Evolutionary conservation across 495 filamentous ascomycete genomes (phyloP).

Genomic region (Cladorrhinum samala): DNA sequence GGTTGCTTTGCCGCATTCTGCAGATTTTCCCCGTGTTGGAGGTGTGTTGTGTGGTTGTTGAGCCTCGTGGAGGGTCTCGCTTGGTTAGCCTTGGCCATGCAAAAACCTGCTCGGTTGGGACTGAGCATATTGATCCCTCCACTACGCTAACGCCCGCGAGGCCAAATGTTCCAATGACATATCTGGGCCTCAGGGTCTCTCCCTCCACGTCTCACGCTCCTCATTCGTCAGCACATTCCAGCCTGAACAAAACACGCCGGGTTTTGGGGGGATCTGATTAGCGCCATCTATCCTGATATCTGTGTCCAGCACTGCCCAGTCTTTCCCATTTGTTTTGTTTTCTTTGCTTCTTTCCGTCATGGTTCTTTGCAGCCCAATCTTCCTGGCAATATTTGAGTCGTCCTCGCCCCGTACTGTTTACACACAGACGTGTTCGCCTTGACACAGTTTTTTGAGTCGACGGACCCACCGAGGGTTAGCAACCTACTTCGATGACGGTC

Average conservation of each 20-base stretch:
- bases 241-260: background rate
- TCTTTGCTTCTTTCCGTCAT: background rate
- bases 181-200: background rate
- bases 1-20: background rate
- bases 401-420: background rate
- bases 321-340: background rate
- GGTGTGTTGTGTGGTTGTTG: no score
- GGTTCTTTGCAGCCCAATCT: background rate
- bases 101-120: background rate
- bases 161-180: background rate
- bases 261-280: background rate
- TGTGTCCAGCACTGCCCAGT: background rate
- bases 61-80: background rate
- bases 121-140: background rate
- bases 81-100: background rate
- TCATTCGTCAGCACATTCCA: slow-evolving; percentile 1
- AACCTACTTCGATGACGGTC: slow-evolving; percentile 17
- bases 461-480: background rate
- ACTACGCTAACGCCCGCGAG: background rate
- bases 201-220: slow-evolving; percentile 2
- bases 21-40: background rate
- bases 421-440: background rate
- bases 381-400: background rate
- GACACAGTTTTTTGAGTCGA: background rate
- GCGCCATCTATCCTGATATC: background rate